phyloP scores from a whole-genome alignment of 1,284 basidiomycete genomes.

The Mycosarcoma maydis region DNA sequence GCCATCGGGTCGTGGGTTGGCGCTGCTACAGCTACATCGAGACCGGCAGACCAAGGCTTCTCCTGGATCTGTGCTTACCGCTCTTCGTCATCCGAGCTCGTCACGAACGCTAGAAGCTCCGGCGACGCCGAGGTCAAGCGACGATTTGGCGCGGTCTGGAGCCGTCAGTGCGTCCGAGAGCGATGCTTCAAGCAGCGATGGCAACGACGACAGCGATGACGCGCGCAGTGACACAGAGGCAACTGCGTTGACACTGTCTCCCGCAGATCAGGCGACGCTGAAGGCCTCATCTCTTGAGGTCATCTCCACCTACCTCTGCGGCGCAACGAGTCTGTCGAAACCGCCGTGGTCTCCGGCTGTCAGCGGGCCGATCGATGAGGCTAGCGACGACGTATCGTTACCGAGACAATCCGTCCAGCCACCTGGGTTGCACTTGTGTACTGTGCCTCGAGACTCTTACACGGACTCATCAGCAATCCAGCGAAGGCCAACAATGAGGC shows the following conservation, averaged over 20 bases:
- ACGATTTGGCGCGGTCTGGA: slow-evolving; percentile 18
- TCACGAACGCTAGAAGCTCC: slow-evolving; percentile 11
- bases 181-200: slow-evolving; percentile 11
- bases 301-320: slow-evolving; percentile 15
- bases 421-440: background rate
- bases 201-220: slow-evolving; percentile 34
- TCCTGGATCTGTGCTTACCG: slow-evolving; percentile 1
- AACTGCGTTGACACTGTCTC: slow-evolving; percentile 3
- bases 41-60: slow-evolving; percentile 18
- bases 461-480: background rate
- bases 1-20: slow-evolving; percentile 16
- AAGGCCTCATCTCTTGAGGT: slow-evolving; percentile 11
- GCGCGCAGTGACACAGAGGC: slow-evolving; percentile 13
- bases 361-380: background rate
- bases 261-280: slow-evolving; percentile 11
- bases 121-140: slow-evolving; percentile 42
- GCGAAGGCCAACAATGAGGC: slow-evolving; percentile 3
- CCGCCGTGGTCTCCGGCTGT: background rate
- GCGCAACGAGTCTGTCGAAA: background rate
- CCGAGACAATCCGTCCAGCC: background rate
- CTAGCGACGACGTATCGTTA: background rate
- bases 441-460: background rate
- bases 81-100: slow-evolving; percentile 4
- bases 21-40: slow-evolving; percentile 24
- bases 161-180: slow-evolving; percentile 9